Percentiles rank a stretch among this genome's conserved stretches.
These are phyloP conservation scores for Periconia sp. DNA, from an alignment of 2,329 filamentous ascomycete genomes.

Conservation along the genomic window DNA sequence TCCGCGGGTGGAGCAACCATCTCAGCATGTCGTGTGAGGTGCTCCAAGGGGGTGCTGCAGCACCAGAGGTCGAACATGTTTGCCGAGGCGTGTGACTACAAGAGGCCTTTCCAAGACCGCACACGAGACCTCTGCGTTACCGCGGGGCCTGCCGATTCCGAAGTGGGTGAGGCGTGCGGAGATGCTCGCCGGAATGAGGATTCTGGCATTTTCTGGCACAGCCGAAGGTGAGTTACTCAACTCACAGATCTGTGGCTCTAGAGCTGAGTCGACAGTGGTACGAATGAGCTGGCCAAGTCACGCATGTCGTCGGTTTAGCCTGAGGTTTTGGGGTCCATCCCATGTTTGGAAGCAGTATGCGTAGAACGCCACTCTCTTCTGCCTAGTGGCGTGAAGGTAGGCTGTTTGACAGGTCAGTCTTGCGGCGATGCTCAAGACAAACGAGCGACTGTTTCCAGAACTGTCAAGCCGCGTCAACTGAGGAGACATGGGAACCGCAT, in stretches of 20 bases:
- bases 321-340: conserved; percentile 2
- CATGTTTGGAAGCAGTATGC: neutral
- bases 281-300: conserved; percentile 8
- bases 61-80: conserved; percentile 6
- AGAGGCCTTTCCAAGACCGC: conserved; percentile 17
- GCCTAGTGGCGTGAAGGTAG: conserved; percentile 2
- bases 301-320: conserved; percentile 4
- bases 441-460: neutral
- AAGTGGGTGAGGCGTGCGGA: conserved; percentile 21
- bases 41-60: conserved; percentile 11
- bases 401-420: conserved; percentile 3
- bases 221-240: conserved; percentile 4
- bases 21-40: conserved; percentile 24
- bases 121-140: conserved; percentile 13
- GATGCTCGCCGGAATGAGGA: conserved; percentile 15
- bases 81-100: conserved; percentile 16
- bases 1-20: conserved; percentile 9
- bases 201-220: conserved; percentile 5
- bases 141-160: conserved; percentile 9
- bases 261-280: conserved; percentile 9
- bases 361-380: neutral
- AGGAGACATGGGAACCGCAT: too few relatives aligned
- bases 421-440: neutral
- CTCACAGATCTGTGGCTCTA: conserved; percentile 4
- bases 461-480: neutral